Conservation (phyloP, 495 filamentous ascomycete genomes). For the Lichina pygmaea region DNA sequence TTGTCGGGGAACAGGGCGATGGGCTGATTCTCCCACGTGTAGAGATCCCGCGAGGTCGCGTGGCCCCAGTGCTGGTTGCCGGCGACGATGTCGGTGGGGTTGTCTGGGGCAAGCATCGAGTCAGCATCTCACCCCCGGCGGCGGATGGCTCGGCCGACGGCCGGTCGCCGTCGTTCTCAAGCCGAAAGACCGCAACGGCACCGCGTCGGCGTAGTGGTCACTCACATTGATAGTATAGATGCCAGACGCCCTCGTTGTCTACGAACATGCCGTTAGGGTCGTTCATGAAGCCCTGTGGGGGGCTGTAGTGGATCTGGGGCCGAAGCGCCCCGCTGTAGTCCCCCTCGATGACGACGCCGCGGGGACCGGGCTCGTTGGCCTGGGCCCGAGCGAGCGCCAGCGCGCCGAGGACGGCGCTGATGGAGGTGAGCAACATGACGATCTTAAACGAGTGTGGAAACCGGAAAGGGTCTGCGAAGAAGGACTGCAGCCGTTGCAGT, state of each 20-base stretch:
- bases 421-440: background rate
- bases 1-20: constrained; percentile 23
- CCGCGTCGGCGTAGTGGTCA: background rate
- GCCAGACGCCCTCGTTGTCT: constrained; percentile 19
- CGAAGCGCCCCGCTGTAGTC: constrained; percentile 19
- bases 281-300: constrained; percentile 26
- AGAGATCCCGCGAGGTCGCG: constrained; percentile 22
- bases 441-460: background rate
- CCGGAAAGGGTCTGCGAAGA: background rate
- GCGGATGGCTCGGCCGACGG: background rate
- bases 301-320: constrained; percentile 27
- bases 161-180: background rate
- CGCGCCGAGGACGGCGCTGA: background rate
- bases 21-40: constrained; percentile 24
- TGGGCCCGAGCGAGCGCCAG: background rate
- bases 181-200: background rate
- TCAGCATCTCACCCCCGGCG: background rate
- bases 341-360: constrained; percentile 12
- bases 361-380: constrained; percentile 4
- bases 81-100: constrained; percentile 18
- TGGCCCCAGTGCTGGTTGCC: constrained; percentile 29
- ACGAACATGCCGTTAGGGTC: constrained; percentile 30
- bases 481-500: too few relatives aligned
- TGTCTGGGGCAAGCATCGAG: constrained; percentile 9
- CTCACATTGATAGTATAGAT: constrained; percentile 26